These are phyloP conservation scores for Oryza nivara DNA, from an alignment of 176 grass and related monocot genomes.

Conservation along the genomic window DNA sequence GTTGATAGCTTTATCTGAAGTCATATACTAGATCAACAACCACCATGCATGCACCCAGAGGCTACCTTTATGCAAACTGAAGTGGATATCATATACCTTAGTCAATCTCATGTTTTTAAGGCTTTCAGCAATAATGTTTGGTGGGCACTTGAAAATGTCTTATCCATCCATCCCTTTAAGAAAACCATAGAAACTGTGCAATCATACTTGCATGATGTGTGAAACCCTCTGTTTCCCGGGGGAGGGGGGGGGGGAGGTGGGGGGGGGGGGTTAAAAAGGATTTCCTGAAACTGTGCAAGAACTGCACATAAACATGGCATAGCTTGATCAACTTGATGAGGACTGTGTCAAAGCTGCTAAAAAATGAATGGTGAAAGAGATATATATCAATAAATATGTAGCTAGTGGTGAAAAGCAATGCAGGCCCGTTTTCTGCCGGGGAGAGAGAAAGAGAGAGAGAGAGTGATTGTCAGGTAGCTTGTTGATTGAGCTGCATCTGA, in stretches of 20 bases:
- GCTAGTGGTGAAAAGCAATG: neutral
- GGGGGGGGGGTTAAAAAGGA: neutral
- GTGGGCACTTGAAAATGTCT: neutral
- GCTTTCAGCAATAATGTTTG: neutral
- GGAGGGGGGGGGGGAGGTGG: too few relatives aligned
- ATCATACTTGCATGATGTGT: neutral
- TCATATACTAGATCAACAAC: constrained; percentile 9
- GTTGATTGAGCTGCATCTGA: neutral
- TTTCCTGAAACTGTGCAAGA: neutral
- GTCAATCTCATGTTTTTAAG: constrained; percentile 1
- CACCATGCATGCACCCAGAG: neutral
- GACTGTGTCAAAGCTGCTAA: too few relatives aligned
- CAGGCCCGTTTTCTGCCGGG: neutral
- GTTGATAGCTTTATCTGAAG: neutral
- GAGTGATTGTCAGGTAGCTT: neutral
- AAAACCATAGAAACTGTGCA: neutral
- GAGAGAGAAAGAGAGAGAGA: neutral
- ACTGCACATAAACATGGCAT: neutral
- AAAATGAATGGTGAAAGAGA: too few relatives aligned
- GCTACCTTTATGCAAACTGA: neutral
- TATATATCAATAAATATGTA: neutral
- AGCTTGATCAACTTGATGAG: too few relatives aligned
- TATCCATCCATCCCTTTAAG: neutral
- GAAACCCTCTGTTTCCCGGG: neutral
- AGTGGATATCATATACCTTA: neutral